Base-by-base conservation (phyloP, 441 rosid genomes). In the Iberis amara region DNA sequence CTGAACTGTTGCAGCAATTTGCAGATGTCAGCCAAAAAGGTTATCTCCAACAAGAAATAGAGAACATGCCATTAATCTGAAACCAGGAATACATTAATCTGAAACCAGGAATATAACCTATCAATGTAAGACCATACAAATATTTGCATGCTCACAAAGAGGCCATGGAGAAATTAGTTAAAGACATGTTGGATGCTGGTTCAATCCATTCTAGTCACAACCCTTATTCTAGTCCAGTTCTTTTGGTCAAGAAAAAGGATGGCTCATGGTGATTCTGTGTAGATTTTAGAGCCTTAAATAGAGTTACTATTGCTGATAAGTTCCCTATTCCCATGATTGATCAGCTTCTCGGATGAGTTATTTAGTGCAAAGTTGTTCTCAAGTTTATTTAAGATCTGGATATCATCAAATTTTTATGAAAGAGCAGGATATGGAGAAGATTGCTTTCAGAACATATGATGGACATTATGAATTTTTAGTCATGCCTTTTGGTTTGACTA, bases 341-440 rank as follows among this genome's bases (percentile, higher is more conserved):
- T 13, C 24, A 28, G 0, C 0, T 28, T 0, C 4, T 47, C 0
- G 36, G 36, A 47, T 47, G 51, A 47, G 0, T 7, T 47, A 0
- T 0, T 4, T 30, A 11, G 37, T 0, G 21, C 21, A 0, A 0
- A 0, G 0, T 0, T 26, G 0, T 45, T 26, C 1, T 26, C 49
- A 45, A 45, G 2, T 2, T 45, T 33, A 45, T 1, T 3, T 45
- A 0, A 3, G 14, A 0, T 11, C 49, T 0, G n/a, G 35, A 0
- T 45, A 45, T 1, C 49, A 45, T 5, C 49, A 36, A 11, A 36
- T 36, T 1, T 2, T 12, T 0, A 5, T 36, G 5, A n/a, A 36
- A 5, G 6, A 11, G 2, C 0, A 7, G 3, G 39, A 36, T 4
- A n/a, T 36, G 0, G 5, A 11, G 1, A 36, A 36, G 5, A 44